Evolutionary conservation across 305 asterid species (phyloP).

Genomic region (Vinca major): DNA sequence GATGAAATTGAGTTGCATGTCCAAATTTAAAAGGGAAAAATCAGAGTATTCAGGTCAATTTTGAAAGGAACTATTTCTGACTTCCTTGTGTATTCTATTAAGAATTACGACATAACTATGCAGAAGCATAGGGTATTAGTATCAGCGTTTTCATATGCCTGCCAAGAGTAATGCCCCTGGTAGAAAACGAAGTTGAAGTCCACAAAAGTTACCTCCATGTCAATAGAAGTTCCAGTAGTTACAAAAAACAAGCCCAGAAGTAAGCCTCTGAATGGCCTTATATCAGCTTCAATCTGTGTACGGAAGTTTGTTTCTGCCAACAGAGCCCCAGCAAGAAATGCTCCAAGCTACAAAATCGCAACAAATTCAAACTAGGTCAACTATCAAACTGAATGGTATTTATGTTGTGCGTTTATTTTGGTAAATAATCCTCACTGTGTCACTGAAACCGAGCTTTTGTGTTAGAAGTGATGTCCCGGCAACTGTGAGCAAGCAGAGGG

Average conservation of each 20-base stretch:
- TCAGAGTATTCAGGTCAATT: neutral
- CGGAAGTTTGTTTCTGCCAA: constrained; percentile 96
- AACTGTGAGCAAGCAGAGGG: constrained; percentile 91
- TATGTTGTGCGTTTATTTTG: constrained; percentile 11
- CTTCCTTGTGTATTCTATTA: neutral
- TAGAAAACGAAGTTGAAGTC: neutral
- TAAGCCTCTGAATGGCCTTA: constrained; percentile 94
- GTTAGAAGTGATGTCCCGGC: constrained; percentile 95
- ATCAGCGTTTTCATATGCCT: constrained; percentile 5
- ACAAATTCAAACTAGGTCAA: constrained; percentile 13
- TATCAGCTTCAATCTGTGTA: constrained; percentile 98
- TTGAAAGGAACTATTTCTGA: neutral
- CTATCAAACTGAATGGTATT: constrained; percentile 13
- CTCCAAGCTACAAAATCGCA: constrained; percentile 73
- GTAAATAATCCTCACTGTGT: constrained; percentile 65
- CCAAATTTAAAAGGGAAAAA: neutral
- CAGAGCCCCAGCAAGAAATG: constrained; percentile 92
- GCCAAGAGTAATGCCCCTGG: neutral
- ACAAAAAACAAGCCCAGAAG: constrained; percentile 93
- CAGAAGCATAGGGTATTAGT: neutral
- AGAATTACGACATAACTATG: neutral
- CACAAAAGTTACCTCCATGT: constrained; percentile 56
- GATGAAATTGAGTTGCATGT: neutral
- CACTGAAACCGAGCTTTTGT: constrained; percentile 94
- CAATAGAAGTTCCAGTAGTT: constrained; percentile 94